Evolutionary conservation across 1,284 basidiomycete genomes (phyloP).

Genomic region (Trichosporon ovoides): DNA sequence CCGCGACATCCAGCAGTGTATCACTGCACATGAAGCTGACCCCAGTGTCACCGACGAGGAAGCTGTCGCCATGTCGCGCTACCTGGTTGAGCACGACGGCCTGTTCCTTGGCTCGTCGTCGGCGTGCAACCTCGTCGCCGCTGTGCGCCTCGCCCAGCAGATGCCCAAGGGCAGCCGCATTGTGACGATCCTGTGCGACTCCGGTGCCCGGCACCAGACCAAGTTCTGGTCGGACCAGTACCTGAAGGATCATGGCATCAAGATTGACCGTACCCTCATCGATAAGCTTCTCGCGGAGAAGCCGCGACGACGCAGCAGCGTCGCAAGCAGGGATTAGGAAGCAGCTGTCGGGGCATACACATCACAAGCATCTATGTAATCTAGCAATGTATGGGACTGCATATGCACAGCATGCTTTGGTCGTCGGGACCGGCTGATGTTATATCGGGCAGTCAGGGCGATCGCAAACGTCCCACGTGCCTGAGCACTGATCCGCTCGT

Average conservation of each 20-base stretch:
- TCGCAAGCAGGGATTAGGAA: too few species aligned
- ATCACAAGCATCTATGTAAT: too few species aligned
- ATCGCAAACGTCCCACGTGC: slow-evolving; percentile 2
- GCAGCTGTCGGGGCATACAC: too few species aligned
- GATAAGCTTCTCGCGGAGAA: slow-evolving; percentile 22
- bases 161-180: slow-evolving; percentile 61
- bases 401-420: too few species aligned
- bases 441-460: not conserved
- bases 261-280: slow-evolving; percentile 47
- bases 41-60: slow-evolving; percentile 77
- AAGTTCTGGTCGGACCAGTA: slow-evolving; percentile 79
- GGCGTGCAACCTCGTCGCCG: slow-evolving; percentile 90
- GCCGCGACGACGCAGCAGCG: not conserved
- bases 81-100: slow-evolving; percentile 81
- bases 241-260: slow-evolving; percentile 59
- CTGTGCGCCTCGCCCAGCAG: slow-evolving; percentile 67
- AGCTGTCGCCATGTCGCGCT: slow-evolving; percentile 86
- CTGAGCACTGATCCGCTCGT: not conserved
- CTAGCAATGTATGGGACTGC: too few species aligned
- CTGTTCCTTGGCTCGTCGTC: slow-evolving; percentile 93
- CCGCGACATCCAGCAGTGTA: not conserved
- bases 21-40: not conserved
- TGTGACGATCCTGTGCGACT: slow-evolving; percentile 86
- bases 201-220: slow-evolving; percentile 76
- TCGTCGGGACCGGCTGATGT: too few species aligned